Base-by-base conservation (phyloP, 2,329 filamentous ascomycete genomes). In the Aspergillus sp. region DNA sequence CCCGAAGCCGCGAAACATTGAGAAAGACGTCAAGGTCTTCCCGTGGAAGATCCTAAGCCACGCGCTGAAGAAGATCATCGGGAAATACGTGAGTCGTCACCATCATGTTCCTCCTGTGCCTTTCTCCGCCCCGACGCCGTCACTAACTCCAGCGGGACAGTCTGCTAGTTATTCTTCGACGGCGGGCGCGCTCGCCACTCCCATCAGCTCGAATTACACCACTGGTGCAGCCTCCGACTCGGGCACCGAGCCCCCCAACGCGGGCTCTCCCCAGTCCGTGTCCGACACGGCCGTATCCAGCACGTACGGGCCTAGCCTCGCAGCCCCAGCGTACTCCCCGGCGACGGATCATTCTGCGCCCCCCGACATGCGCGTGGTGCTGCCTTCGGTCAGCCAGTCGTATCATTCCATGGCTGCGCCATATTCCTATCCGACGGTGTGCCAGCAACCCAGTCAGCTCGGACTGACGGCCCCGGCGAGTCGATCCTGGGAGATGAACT, bases 1-100 rank as follows among this genome's bases (percentile, higher is more conserved):
- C 55, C 94, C 94, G 2, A 97, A 97, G 74, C 94, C 94, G 16
- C 83, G 94, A 57, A 97, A 97, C 68, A 99, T 99, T 59, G 94
- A 97, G 78, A 99, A 99, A 77, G 93, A 97, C 66, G 92, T 99
- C 68, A 99, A 99, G 76, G 94, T 97, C 11, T 99, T 97, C 67
- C 88, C 91, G 4, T 99, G 94, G 94, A 94, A 91, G 72, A 90
- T 94, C 55, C 80, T 99, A 42, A 83, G 84, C 45, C 83, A 86
- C 55, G 93, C 94, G 0, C 81, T 99, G 60, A 96, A 95, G 81
- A 99, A 99, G 79, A 97, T 99, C 66, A 96, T 99, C 69, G 87
- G 90, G 65, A 99, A 99, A 88, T 99, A 97, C 73, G 84, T 85
- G 76, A 75, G 84, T 82, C 57, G 47, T 54, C 41, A n/a, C 20